Conservation (phyloP, 176 grass and related monocot genomes). For the Microstegium vimineum region DNA sequence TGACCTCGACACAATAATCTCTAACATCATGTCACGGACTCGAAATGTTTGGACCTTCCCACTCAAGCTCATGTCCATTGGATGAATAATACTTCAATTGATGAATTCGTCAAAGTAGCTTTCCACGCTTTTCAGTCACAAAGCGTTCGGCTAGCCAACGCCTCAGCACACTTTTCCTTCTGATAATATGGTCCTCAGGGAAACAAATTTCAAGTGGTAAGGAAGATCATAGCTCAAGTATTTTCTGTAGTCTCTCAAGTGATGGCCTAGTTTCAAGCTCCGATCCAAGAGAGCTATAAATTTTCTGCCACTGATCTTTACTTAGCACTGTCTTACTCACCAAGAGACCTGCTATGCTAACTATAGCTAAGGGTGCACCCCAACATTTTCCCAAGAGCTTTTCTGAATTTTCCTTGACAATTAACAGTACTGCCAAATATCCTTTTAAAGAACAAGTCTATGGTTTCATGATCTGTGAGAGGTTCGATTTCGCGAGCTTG, state of each 20-base stretch:
- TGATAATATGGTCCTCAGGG: conserved; percentile 26
- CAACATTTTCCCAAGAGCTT: conserved; percentile 33
- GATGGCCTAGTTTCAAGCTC: conserved; percentile 31
- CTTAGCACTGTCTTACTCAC: background rate
- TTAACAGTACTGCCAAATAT: conserved; percentile 20
- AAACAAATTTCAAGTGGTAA: conserved; percentile 39
- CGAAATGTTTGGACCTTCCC: conserved; percentile 44
- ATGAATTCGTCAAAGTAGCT: conserved; percentile 29
- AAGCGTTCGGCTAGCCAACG: conserved; percentile 41
- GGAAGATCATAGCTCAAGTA: conserved; percentile 52
- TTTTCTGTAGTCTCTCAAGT: conserved; percentile 37
- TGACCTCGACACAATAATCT: conserved; percentile 44
- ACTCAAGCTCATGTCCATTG: conserved; percentile 21
- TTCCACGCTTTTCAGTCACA: conserved; percentile 35
- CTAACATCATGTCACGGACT: conserved; percentile 40
- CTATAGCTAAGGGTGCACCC: conserved; percentile 26
- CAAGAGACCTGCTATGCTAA: conserved; percentile 39
- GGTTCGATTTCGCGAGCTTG: conserved; percentile 33
- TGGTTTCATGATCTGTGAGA: conserved; percentile 15
- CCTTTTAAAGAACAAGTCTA: conserved; percentile 27
- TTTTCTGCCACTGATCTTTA: conserved; percentile 28
- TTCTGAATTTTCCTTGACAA: conserved; percentile 8
- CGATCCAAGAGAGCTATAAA: conserved; percentile 22
- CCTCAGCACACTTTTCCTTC: conserved; percentile 37
- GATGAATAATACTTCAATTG: conserved; percentile 22